A percentile compares a stretch with the other conserved stretches of the same genome.
These are phyloP conservation scores for Gracilaria domingensis DNA, from an alignment of 23 red algal species.

Conservation along the genomic window DNA sequence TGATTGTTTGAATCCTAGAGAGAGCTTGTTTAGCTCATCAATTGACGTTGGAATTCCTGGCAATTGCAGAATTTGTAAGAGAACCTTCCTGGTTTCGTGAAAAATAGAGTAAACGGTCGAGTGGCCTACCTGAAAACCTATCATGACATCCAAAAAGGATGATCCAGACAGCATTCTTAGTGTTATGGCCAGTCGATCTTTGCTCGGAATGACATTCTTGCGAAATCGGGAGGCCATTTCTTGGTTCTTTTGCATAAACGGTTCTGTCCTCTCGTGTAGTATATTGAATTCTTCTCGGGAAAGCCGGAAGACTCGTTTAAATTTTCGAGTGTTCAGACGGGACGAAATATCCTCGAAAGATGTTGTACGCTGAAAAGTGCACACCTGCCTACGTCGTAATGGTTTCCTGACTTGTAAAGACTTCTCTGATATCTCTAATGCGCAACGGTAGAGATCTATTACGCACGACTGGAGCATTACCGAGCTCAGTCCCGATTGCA, in stretches of 20 bases:
- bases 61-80: neutral
- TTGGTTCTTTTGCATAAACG: neutral
- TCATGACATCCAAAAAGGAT: conserved; percentile 4
- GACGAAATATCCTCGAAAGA: neutral
- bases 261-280: neutral
- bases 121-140: neutral
- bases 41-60: neutral
- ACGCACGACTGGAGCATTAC: neutral
- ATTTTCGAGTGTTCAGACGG: neutral
- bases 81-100: neutral
- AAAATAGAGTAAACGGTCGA: conserved; percentile 31
- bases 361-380: neutral
- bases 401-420: neutral
- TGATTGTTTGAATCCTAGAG: conserved; percentile 1
- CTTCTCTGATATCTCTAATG: neutral
- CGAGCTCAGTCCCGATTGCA: neutral
- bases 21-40: neutral
- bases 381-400: neutral
- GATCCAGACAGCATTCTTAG: conserved; percentile 4
- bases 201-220: neutral
- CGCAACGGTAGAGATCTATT: neutral
- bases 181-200: neutral
- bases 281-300: neutral
- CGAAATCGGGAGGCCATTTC: neutral
- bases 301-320: neutral